Conservation (phyloP, 768 basidiomycete species). For the Auricularia sp. region DNA sequence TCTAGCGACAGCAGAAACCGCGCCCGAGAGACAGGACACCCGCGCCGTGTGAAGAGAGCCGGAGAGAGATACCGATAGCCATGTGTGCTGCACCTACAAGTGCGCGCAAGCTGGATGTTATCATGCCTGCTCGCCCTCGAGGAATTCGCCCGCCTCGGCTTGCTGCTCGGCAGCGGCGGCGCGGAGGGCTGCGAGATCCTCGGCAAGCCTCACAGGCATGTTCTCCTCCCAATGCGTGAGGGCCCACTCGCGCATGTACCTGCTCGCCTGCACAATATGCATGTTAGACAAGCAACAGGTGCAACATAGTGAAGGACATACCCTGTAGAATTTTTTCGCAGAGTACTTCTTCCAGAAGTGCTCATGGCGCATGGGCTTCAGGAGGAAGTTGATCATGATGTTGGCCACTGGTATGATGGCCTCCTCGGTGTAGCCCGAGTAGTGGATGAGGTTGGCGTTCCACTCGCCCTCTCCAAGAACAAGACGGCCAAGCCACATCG, state of each 20-base stretch:
- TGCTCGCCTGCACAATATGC: neutral
- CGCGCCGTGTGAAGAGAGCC: too few relatives aligned
- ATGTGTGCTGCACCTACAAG: too few relatives aligned
- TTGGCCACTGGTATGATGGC: slow-evolving; percentile 74
- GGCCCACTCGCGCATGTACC: slow-evolving; percentile 32
- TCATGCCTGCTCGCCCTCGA: too few relatives aligned
- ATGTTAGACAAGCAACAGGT: neutral
- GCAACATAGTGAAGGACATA: slow-evolving; percentile 21
- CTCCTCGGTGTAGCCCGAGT: slow-evolving; percentile 74
- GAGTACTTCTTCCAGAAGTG: slow-evolving; percentile 86
- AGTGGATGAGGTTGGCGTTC: slow-evolving; percentile 81
- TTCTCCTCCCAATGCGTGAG: slow-evolving; percentile 12
- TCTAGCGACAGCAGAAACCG: too few relatives aligned
- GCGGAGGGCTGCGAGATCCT: neutral
- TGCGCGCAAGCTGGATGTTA: too few relatives aligned
- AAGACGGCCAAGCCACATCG: slow-evolving; percentile 77
- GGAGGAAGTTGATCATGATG: slow-evolving; percentile 79
- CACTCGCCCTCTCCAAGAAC: slow-evolving; percentile 74
- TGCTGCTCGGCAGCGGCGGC: neutral
- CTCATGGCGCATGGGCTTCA: slow-evolving; percentile 62
- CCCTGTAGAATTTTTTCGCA: slow-evolving; percentile 75
- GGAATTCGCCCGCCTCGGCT: neutral
- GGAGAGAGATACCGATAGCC: too few relatives aligned
- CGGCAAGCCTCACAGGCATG: neutral
- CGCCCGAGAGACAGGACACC: too few relatives aligned